Percentiles rank a stretch among this genome's conserved stretches.
Conservation (phyloP, 140 eudicot genomes). For the Ambrosia hybrid region DNA sequence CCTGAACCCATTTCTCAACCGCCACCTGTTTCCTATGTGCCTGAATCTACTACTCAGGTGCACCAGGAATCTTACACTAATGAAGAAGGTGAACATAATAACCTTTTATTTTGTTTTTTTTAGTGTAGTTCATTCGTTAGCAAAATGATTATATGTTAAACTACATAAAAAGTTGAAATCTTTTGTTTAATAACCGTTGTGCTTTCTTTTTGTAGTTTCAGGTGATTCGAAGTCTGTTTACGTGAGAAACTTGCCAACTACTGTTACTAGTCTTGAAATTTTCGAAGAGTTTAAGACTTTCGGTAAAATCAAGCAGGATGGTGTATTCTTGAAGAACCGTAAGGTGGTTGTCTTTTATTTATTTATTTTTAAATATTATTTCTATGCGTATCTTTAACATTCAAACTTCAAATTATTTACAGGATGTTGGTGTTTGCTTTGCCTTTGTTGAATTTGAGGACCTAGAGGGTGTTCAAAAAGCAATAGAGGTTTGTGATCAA, state of each 20-base stretch:
- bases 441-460: slow-evolving; percentile 98
- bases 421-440: slow-evolving; percentile 91
- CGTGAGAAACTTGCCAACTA: slow-evolving; percentile 83
- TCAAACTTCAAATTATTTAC: slow-evolving; percentile 3
- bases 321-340: slow-evolving; percentile 75
- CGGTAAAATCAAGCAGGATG: slow-evolving; percentile 76
- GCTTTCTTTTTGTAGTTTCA: slow-evolving; percentile 23
- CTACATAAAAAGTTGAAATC: neutral
- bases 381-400: slow-evolving; percentile 1
- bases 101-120: slow-evolving; percentile 8
- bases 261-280: slow-evolving; percentile 63
- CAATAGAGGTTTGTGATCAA: slow-evolving; percentile 58
- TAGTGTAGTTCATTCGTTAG: neutral
- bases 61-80: slow-evolving; percentile 47
- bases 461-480: slow-evolving; percentile 69
- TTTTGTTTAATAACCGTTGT: neutral
- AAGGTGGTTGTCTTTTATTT: slow-evolving; percentile 43
- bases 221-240: slow-evolving; percentile 88
- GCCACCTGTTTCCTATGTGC: slow-evolving; percentile 40
- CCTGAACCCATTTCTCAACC: slow-evolving; percentile 48
- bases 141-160: neutral
- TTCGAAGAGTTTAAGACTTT: slow-evolving; percentile 66
- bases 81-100: slow-evolving; percentile 55
- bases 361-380: neutral
- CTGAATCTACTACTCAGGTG: slow-evolving; percentile 35